Conservation (phyloP, 139 green algal genomes). For the Picochlorum sp. region DNA sequence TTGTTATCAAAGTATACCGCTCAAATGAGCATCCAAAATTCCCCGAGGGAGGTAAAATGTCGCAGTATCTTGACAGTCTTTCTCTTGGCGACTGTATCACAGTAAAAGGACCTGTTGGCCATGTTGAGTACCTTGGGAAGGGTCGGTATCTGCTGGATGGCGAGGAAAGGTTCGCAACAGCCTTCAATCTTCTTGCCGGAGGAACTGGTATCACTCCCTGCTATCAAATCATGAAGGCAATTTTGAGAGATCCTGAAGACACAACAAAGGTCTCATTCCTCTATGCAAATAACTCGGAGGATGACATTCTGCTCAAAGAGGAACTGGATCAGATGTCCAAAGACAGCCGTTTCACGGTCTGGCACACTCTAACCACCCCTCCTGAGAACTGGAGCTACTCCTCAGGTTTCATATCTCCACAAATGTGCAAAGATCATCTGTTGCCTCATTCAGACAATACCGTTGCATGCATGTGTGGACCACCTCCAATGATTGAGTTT, state of each 20-base stretch:
- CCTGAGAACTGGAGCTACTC: conserved; percentile 51
- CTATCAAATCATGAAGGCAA: conserved; percentile 64
- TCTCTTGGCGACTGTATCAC: conserved; percentile 82
- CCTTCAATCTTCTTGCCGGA: conserved; percentile 86
- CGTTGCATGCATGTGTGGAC: conserved; percentile 83
- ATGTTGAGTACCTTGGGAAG: conserved; percentile 76
- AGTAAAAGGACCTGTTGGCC: conserved; percentile 88
- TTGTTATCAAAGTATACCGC: conserved; percentile 91
- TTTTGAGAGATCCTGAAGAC: conserved; percentile 74
- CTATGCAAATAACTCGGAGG: conserved; percentile 84
- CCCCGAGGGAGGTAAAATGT: conserved; percentile 69
- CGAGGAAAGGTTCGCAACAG: conserved; percentile 21
- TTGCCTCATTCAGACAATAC: conserved; percentile 34
- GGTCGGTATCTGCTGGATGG: conserved; percentile 43
- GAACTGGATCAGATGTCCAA: conserved; percentile 79
- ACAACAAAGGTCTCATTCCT: conserved; percentile 77
- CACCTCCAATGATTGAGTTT: conserved; percentile 83
- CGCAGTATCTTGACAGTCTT: conserved; percentile 63
- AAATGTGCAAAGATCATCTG: conserved; percentile 68
- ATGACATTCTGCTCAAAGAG: conserved; percentile 89
- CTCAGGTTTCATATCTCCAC: conserved; percentile 67
- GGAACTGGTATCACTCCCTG: conserved; percentile 81
- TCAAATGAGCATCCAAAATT: conserved; percentile 78
- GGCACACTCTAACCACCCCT: conserved; percentile 45
- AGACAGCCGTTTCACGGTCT: conserved; percentile 53